Percentiles rank a stretch among this genome's conserved stretches.
phyloP scores from a whole-genome alignment of 495 filamentous ascomycete species.

The Niebla homalea region DNA sequence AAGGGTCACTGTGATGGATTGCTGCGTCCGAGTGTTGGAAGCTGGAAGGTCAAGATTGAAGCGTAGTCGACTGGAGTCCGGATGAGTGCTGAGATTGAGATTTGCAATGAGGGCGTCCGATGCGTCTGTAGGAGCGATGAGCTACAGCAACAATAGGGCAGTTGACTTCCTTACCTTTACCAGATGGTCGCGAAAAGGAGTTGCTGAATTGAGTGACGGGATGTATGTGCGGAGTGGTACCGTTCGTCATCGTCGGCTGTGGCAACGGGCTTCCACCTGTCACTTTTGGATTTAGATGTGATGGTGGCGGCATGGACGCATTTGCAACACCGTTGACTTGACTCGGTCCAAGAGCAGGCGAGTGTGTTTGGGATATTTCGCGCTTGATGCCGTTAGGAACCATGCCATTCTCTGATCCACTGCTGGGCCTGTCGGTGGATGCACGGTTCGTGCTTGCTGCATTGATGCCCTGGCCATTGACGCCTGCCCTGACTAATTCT shows the following conservation, averaged over 20 bases:
- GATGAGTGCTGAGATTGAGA: constrained; percentile 52
- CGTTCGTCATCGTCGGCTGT: constrained; percentile 13
- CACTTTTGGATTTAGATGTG: constrained; percentile 20
- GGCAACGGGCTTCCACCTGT: constrained; percentile 24
- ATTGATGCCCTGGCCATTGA: constrained; percentile 25
- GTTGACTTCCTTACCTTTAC: constrained; percentile 35
- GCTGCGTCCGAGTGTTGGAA: constrained; percentile 45
- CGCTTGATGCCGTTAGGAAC: constrained; percentile 33
- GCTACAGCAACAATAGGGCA: neutral
- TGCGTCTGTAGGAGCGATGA: constrained; percentile 22
- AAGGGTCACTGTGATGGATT: constrained; percentile 53
- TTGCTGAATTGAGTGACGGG: constrained; percentile 20
- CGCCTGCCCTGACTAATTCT: constrained; percentile 32
- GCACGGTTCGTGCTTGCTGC: constrained; percentile 3
- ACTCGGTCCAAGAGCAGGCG: constrained; percentile 20
- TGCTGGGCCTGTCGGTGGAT: constrained; percentile 3
- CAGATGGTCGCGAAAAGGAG: constrained; percentile 31
- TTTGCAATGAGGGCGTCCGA: constrained; percentile 52
- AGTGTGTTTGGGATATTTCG: constrained; percentile 27
- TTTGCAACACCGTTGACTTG: constrained; percentile 14
- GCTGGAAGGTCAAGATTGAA: constrained; percentile 48
- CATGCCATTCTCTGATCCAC: constrained; percentile 7
- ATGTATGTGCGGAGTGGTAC: constrained; percentile 12
- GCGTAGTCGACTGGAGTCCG: constrained; percentile 38
- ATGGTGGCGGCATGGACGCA: constrained; percentile 28